These are phyloP conservation scores for Phoma sp. DNA, from an alignment of 2,329 filamentous ascomycete genomes.

Conservation along the genomic window DNA sequence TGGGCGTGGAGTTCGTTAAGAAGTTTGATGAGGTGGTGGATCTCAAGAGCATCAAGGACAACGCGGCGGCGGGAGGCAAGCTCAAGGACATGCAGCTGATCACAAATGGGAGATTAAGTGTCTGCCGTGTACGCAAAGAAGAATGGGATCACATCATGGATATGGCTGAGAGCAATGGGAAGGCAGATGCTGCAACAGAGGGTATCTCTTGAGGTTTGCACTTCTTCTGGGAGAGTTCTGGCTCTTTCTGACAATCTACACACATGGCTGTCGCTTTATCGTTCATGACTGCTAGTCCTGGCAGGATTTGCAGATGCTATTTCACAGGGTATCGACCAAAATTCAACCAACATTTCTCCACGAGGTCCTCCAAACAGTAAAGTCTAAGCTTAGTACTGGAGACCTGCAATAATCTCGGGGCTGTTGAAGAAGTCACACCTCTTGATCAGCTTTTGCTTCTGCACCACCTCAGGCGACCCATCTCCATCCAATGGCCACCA, in stretches of 20 bases:
- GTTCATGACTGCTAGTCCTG: no score
- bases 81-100: slow-evolving; percentile 82
- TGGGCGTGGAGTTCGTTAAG: slow-evolving; percentile 84
- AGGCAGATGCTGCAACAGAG: neutral
- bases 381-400: slow-evolving; percentile 32
- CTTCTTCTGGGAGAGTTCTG: neutral
- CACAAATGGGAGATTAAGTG: slow-evolving; percentile 81
- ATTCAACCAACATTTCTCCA: no score
- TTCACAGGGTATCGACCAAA: no score
- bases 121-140: slow-evolving; percentile 67
- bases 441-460: slow-evolving; percentile 52
- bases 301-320: no score
- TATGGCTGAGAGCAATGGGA: slow-evolving; percentile 48
- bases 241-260: no score
- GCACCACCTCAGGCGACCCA: slow-evolving; percentile 34
- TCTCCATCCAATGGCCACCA: slow-evolving; percentile 50
- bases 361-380: neutral
- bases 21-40: slow-evolving; percentile 77
- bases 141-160: slow-evolving; percentile 71
- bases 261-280: no score
- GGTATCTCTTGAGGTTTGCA: neutral
- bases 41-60: slow-evolving; percentile 72
- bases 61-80: slow-evolving; percentile 60
- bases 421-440: slow-evolving; percentile 57
- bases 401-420: slow-evolving; percentile 51